Conservation (phyloP, 1,284 basidiomycete genomes). For the Chalciporus sp. region DNA sequence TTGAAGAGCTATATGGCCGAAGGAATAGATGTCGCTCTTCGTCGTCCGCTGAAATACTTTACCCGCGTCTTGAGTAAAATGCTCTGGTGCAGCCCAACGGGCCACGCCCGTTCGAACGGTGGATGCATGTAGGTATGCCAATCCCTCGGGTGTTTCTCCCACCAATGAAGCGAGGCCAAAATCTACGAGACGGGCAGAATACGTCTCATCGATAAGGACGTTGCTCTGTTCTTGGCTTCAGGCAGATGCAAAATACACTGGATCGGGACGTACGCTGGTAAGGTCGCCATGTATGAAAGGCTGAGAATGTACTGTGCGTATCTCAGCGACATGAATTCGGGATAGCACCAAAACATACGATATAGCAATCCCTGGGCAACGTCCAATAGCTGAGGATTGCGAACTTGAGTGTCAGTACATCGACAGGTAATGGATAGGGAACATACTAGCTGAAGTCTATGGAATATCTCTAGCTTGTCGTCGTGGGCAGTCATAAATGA, state of each 20-base stretch:
- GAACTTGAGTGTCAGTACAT: background rate
- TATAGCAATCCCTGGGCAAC: conserved; percentile 21
- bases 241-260: no score
- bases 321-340: background rate
- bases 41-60: background rate
- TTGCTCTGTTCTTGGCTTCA: conserved; percentile 1
- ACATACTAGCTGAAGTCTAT: conserved; percentile 18
- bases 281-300: conserved; percentile 3
- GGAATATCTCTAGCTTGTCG: background rate
- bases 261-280: background rate
- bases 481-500: conserved; percentile 12
- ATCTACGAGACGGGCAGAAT: conserved; percentile 8
- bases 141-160: conserved; percentile 8
- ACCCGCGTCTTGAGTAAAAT: conserved; percentile 10
- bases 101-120: conserved; percentile 7
- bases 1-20: conserved; percentile 6
- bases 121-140: conserved; percentile 15
- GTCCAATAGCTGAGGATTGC: conserved; percentile 13
- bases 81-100: conserved; percentile 6
- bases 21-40: conserved; percentile 5
- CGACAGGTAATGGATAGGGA: background rate
- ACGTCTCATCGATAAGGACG: conserved; percentile 2
- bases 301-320: background rate
- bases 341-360: conserved; percentile 6
- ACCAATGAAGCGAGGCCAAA: conserved; percentile 17